phyloP scores from a whole-genome alignment of 2,329 filamentous ascomycete species.

The Aspergillus floridensis region DNA sequence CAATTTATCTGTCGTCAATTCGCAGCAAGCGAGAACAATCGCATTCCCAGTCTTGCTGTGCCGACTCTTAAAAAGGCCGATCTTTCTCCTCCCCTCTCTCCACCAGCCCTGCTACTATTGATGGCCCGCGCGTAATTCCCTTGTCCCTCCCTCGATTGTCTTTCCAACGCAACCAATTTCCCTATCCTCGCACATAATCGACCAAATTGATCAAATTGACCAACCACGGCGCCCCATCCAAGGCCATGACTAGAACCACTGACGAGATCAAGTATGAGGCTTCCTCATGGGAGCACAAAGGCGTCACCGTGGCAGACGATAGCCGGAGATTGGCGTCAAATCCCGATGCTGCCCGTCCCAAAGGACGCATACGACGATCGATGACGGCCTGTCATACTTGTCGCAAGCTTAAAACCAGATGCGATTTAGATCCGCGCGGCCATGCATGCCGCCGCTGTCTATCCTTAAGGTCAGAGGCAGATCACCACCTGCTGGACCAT shows the following conservation, averaged over 20 bases:
- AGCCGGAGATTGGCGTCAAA: conserved; percentile 21
- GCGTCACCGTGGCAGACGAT: conserved; percentile 24
- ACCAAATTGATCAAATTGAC: conserved; percentile 6
- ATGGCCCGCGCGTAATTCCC: conserved; percentile 5
- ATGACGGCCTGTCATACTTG: conserved; percentile 40
- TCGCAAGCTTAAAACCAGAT: conserved; percentile 39
- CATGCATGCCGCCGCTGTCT: conserved; percentile 38
- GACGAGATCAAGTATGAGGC: conserved; percentile 20
- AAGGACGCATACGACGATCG: conserved; percentile 35
- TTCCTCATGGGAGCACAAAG: conserved; percentile 29
- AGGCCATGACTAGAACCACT: conserved; percentile 29
- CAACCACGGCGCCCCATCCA: conserved; percentile 4
- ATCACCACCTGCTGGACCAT: background rate
- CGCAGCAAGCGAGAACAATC: conserved; percentile 16
- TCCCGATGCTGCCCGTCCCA: conserved; percentile 25
- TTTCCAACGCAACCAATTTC: background rate
- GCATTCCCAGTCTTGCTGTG: conserved; percentile 7
- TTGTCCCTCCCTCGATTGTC: background rate
- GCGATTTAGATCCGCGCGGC: conserved; percentile 34
- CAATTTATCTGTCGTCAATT: conserved; percentile 17
- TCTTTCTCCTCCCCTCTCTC: conserved; percentile 10
- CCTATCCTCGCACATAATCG: too few relatives aligned
- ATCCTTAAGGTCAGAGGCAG: conserved; percentile 29
- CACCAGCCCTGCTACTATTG: conserved; percentile 1
- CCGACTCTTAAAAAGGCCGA: conserved; percentile 17